Conservation (phyloP, 2,329 filamentous ascomycete genomes). For the Trichoderma pleuroti region DNA sequence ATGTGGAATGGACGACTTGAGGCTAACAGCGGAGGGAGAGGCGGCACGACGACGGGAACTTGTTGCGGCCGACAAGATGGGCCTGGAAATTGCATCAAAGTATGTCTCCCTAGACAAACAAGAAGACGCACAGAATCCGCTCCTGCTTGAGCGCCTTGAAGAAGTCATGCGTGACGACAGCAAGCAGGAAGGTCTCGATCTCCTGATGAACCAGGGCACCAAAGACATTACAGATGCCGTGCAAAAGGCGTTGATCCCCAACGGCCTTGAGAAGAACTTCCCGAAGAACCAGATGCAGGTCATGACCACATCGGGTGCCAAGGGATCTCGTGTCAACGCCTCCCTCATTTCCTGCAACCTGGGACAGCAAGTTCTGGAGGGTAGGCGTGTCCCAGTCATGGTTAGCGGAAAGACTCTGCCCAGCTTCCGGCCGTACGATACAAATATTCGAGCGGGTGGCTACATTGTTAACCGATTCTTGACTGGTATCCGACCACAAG, state of each 20-base stretch:
- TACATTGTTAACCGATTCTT: slow-evolving; percentile 96
- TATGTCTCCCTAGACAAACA: slow-evolving; percentile 80
- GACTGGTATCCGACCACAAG: slow-evolving; percentile 93
- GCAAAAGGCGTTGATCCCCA: slow-evolving; percentile 74
- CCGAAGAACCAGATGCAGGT: slow-evolving; percentile 98
- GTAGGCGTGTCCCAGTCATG: slow-evolving; percentile 92
- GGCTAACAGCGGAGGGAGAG: slow-evolving; percentile 78
- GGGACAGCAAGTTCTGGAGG: slow-evolving; percentile 93
- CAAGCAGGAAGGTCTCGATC: slow-evolving; percentile 88
- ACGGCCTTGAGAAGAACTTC: slow-evolving; percentile 83
- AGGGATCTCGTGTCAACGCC: slow-evolving; percentile 88
- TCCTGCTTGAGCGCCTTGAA: slow-evolving; percentile 76
- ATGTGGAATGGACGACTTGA: slow-evolving; percentile 94
- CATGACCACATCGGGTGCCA: slow-evolving; percentile 96
- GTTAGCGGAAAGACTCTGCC: slow-evolving; percentile 95
- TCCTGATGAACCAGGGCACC: slow-evolving; percentile 72
- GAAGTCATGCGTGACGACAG: slow-evolving; percentile 85
- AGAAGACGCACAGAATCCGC: slow-evolving; percentile 60
- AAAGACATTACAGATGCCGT: slow-evolving; percentile 71
- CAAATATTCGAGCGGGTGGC: slow-evolving; percentile 81
- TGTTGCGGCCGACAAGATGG: slow-evolving; percentile 62
- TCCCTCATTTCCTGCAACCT: slow-evolving; percentile 97
- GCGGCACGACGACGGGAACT: slow-evolving; percentile 65
- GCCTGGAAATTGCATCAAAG: slow-evolving; percentile 74
- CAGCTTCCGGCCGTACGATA: slow-evolving; percentile 90